Base-by-base conservation (phyloP, 2,329 filamentous ascomycete species). In the Penicillium digitatum region DNA sequence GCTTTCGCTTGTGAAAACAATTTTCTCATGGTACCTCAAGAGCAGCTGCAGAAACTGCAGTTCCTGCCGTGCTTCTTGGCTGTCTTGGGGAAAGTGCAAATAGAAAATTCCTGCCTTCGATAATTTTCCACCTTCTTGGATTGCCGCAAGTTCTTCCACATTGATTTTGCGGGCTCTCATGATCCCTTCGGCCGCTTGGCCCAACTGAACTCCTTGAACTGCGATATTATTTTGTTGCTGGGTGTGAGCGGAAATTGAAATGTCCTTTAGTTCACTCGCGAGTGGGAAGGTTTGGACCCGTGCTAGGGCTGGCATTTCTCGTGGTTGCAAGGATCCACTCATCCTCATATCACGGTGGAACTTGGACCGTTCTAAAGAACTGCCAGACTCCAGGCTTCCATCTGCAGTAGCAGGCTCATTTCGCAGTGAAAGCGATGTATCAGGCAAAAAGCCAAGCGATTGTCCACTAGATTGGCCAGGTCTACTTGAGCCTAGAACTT, bases 31-130 rank as follows among this genome's bases (percentile, higher is more conserved):
- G 18, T 67, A 57, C 0, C 48, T 52, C 16, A 70, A 65, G 22
- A 73, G 56, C 27, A 63, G 66, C 9, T 56, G 46, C 11, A 65
- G 43, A 2, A 73, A 35, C n/a, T 67, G 27, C 44, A 61, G 66
- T 37, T 75, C 71, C 1, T 37, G 46, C 11, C 61, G 42, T 9
- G 51, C 48, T 11, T 56, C 45, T 24, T 42, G 48, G 29, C 66
- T 60, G 6, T 58, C 59, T 1, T 46, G 32, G 7, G 72, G 73
- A 42, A 69, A 73, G 54, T 67, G 62, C 26, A 76, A 53, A 55
- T 71, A 76, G 37, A 75, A 73, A 8, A 62, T 62, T 9, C 64
- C 61, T 4, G 66, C 63, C 1, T 39, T 27, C 12, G 57, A 56
- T 3, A 46, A 39, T n/a, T 64, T 63, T 5, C 54, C 57, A 1